Evolutionary conservation across 2,329 filamentous ascomycete species (phyloP).

Genomic region (Blumeria hordei): DNA sequence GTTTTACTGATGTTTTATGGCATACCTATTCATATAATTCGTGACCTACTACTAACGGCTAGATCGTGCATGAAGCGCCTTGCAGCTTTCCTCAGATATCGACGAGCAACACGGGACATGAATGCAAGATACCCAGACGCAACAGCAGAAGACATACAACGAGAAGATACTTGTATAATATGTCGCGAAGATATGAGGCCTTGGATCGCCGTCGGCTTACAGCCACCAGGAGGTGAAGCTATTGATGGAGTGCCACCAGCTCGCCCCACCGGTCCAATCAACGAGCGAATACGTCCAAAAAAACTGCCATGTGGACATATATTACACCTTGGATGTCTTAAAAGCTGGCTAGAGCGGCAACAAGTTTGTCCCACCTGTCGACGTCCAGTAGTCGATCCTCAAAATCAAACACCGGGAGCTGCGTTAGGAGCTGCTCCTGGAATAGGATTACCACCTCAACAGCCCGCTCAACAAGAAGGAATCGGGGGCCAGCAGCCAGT

Average conservation of each 20-base stretch:
- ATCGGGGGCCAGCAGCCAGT: conserved; percentile 14
- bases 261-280: conserved; percentile 22
- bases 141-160: conserved; percentile 56
- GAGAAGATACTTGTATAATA: conserved; percentile 91
- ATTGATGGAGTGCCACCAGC: conserved; percentile 14
- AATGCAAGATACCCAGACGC: conserved; percentile 76
- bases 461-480: conserved; percentile 17
- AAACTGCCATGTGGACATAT: conserved; percentile 94
- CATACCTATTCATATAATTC: conserved; percentile 85
- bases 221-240: conserved; percentile 17
- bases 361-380: conserved; percentile 93
- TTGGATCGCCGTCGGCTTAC: conserved; percentile 32
- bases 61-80: conserved; percentile 78
- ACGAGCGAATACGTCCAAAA: conserved; percentile 73
- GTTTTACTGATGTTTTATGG: conserved; percentile 89
- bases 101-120: conserved; percentile 84
- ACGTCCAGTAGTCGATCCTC: conserved; percentile 42
- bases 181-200: conserved; percentile 88
- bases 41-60: conserved; percentile 84
- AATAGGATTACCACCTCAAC: conserved; percentile 12
- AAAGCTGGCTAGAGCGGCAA: conserved; percentile 91
- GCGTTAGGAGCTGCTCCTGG: conserved; percentile 10
- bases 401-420: conserved; percentile 14
- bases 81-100: conserved; percentile 70
- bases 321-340: conserved; percentile 76